Evolutionary conservation across 1,139 yeast species (phyloP), one percentile per base, ranked within the genome.

Genomic region (Tardiomyces digboiensis): DNA sequence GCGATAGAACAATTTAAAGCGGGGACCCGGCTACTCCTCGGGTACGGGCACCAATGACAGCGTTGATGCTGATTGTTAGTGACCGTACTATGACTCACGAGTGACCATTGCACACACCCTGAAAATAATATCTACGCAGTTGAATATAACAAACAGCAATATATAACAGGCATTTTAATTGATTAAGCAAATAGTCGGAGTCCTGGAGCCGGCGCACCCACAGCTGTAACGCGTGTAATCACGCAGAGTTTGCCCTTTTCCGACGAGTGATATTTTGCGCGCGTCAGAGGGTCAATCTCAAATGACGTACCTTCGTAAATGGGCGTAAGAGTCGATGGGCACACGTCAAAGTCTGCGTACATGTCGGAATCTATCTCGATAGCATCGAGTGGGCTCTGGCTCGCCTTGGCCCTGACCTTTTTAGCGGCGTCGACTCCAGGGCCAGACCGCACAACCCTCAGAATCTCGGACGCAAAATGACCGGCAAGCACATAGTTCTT

Each of bases 171-270:
- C n/a, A 26, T 26, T 26, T 8, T 26, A 26, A 8, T 13, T 16
- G 10, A 26, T 26, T 26, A 26, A 12, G 46, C 55, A 43, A 52
- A 29, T 19, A 79, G 72, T 53, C 93, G 79, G 58, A 89, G 75
- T 19, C 98, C 98, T 22, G 96, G 83, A n/a, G 95, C 94, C 21
- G 93, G 85, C n/a, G 88, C 87, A 21, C 98, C 98, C 51, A 93
- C 79, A 44, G 75, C 70, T 7, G 97, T 83, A 51, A 93, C 72
- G 40, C 73, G 67, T 6, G 97, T 85, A 50, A 93, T 80, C 45
- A 67, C 70, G 67, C 96, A 91, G 39, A 87, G 58, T 53, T 76
- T 75, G 42, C 96, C 97, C 70, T 83, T 80, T 60, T 79, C 83
- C 46, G 77, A 73, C 6, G 79, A 72, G 55, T 83, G 85, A 62